phyloP scores from a whole-genome alignment of 2,329 filamentous ascomycete species.

The Fusarium burgessii region DNA sequence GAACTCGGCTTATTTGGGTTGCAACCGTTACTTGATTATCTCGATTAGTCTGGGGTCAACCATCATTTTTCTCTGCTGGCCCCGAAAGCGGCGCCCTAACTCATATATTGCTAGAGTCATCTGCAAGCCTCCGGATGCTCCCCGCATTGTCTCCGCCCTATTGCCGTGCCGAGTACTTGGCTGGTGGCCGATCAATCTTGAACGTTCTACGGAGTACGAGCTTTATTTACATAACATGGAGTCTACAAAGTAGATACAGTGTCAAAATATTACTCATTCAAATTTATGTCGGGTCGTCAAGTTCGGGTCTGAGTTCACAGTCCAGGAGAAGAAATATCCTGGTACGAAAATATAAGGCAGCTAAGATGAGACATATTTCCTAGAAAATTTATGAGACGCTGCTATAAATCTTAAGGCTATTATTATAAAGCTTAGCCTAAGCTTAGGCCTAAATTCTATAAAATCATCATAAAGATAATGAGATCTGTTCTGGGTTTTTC shows the following conservation, averaged over 20 bases:
- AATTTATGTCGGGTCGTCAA: no score
- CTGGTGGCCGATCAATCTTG: neutral
- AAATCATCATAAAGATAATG: neutral
- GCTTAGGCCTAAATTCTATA: neutral
- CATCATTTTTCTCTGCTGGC: slow-evolving; percentile 3
- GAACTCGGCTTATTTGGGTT: slow-evolving; percentile 9
- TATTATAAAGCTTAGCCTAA: neutral
- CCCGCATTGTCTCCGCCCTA: slow-evolving; percentile 21
- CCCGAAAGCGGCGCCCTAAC: slow-evolving; percentile 32
- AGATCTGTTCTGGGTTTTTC: neutral
- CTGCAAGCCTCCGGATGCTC: slow-evolving; percentile 11
- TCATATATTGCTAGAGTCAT: neutral
- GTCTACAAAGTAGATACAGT: neutral
- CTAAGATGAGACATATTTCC: neutral
- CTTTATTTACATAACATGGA: no score
- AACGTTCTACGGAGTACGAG: neutral
- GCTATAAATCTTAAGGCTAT: neutral
- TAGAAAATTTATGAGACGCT: neutral
- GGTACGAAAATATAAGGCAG: neutral
- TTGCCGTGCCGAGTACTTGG: slow-evolving; percentile 29
- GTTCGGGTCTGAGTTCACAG: neutral
- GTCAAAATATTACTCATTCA: no score
- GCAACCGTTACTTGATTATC: slow-evolving; percentile 19
- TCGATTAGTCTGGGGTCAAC: slow-evolving; percentile 5
- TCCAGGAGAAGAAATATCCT: neutral